These are phyloP conservation scores for Arbutus unedo DNA, from an alignment of 148 eudicot species.

Conservation along the genomic window DNA sequence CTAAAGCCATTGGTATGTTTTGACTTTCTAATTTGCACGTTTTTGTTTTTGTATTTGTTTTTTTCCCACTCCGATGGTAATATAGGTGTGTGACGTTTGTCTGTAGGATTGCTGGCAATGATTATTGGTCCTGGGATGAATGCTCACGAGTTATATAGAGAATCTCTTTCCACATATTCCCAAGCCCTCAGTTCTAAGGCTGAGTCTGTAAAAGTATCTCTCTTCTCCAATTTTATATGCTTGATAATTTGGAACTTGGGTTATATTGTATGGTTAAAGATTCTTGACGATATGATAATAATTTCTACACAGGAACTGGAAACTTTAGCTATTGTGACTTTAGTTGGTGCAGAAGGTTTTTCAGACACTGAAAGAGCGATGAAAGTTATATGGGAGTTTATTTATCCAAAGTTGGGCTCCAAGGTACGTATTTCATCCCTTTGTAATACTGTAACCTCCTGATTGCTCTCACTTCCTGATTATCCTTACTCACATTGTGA, in stretches of 20 bases:
- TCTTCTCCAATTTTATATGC: not conserved
- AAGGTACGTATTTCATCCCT: not conserved
- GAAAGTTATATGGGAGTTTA: not conserved
- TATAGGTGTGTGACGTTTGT: not conserved
- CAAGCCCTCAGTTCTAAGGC: not conserved
- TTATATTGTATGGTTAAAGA: not conserved
- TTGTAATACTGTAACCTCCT: no score
- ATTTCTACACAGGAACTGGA: not conserved
- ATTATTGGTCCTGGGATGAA: not conserved
- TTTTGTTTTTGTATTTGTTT: not conserved
- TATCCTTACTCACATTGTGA: no score
- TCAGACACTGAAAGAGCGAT: not conserved
- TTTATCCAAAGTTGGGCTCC: not conserved
- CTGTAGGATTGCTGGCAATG: not conserved
- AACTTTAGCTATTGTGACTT: not conserved
- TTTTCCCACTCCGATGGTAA: not conserved
- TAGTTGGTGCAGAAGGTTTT: slow-evolving; percentile 5
- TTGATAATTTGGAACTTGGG: not conserved
- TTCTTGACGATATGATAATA: not conserved
- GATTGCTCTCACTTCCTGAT: no score
- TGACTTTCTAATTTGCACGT: not conserved
- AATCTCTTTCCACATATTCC: not conserved
- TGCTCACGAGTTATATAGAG: not conserved
- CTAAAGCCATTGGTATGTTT: slow-evolving; percentile 2
- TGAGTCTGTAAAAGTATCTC: not conserved